Evolutionary conservation across 2,329 filamentous ascomycete genomes (phyloP).

Genomic region (Apiospora arundinis): DNA sequence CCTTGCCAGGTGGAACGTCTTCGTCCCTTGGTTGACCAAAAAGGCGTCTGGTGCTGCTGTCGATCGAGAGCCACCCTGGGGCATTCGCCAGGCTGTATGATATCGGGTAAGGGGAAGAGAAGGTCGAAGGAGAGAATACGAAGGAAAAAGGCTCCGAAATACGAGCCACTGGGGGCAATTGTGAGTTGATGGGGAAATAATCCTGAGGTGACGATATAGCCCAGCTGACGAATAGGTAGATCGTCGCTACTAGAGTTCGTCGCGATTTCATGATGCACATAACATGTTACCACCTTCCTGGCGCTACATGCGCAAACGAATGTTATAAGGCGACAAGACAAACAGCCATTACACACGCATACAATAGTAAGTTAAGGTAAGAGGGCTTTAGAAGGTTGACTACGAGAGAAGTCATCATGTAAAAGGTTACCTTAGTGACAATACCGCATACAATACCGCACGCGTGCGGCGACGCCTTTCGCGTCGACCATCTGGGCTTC

Average conservation of each 20-base stretch:
- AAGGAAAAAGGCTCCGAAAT: constrained; percentile 72
- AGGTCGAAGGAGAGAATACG: constrained; percentile 75
- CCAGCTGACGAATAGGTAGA: constrained; percentile 1
- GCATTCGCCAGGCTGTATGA: constrained; percentile 69
- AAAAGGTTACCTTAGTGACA: neutral
- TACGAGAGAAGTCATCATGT: constrained; percentile 9
- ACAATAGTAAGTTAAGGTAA: neutral
- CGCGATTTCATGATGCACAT: constrained; percentile 8
- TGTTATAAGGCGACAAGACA: neutral
- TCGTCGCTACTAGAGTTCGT: neutral
- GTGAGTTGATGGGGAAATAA: constrained; percentile 81
- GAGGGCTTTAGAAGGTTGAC: neutral
- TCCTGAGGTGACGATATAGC: constrained; percentile 47
- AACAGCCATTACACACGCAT: neutral
- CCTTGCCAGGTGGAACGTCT: constrained; percentile 55
- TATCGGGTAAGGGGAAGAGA: constrained; percentile 65
- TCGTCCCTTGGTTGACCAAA: constrained; percentile 70
- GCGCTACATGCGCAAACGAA: neutral
- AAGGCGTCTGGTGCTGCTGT: constrained; percentile 68
- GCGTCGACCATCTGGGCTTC: neutral
- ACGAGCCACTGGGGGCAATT: constrained; percentile 80
- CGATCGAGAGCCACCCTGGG: constrained; percentile 78
- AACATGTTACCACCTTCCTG: neutral
- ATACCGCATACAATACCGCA: neutral
- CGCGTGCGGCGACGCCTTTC: neutral